Evolutionary conservation across 139 green algal species (phyloP), one percentile per base, ranked within the genome.

Genomic region (Limnomonas spitsbergensis): DNA sequence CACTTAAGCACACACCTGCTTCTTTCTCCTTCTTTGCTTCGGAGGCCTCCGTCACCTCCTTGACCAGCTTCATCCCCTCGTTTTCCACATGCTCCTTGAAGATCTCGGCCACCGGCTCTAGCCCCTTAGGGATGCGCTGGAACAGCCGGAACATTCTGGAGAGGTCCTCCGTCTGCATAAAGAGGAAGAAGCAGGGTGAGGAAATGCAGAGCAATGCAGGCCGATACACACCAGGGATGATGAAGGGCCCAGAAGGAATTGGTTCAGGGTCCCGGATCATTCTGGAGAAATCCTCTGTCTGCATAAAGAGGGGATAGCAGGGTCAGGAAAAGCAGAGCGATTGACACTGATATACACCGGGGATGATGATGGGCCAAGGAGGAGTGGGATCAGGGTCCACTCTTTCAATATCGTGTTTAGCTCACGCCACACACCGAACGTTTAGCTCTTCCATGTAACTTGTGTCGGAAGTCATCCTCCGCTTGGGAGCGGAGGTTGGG

Each of bases 81-180:
- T 82, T 83, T 79, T 98, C 95, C 66, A 99, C 92, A 75, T 99
- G 94, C 79, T 93, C 84, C 78, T 90, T 91, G 89, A 98, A 98
- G 36, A 95, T 92, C 2, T 95, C 89, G 2, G 94, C 91, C 36
- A 99, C 90, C 14, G 96, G 96, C 39, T 97, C 89, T 77, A 99
- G 87, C 31, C 96, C 96, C 66, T 93, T 93, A 52, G 92, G 90
- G 47, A 99, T 91, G 47, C 94, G 90, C 20, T 85, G 85, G 85
- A 99, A 99, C 27, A 99, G 89, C n/a, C 93, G 89, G 91, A 94
- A 99, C 96, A 99, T 98, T 52, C 96, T 88, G 2, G 85, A 85
- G 53, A 99, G 86, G 88, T 99, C 96, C 27, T 95, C 87, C 53
- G 90, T 93, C 90, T 94, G 88, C 14, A 61, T 29, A 20, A 61